Evolutionary conservation across 805 yeast species (phyloP), one percentile per base, ranked within the genome.

Genomic region (Ogataea naganishii): DNA sequence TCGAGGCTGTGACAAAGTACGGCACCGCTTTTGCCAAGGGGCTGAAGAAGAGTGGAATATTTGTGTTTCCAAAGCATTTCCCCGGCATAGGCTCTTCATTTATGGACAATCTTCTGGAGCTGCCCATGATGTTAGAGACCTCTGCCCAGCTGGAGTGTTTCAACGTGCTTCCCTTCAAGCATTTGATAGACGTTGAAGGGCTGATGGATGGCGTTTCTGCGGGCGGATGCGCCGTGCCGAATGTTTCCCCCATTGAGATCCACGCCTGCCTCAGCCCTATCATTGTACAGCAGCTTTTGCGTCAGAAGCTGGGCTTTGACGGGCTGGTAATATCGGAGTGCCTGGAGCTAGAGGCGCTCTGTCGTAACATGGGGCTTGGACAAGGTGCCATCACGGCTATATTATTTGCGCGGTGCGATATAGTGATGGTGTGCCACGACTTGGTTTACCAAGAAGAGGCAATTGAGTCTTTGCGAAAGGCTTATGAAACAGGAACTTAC

Each of bases 71-170:
- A 0, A 75, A 75, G 41, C 80, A 75, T 49, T 75, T 75, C 41
- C 82, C 82, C 0, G 82, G 82, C 2, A 72, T 71, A 30, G 80
- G 80, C 4, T 67, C 69, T 32, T 78, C 79, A 1, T 61, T 66
- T 14, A 75, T 75, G 5, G 78, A 74, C 42, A 63, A 73, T 3
- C 49, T 72, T 22, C 50, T 72, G 24, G 80, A 75, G 34, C 46
- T 73, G 18, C 80, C 80, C 5, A 69, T 72, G 64, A 66, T 75
- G 45, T 59, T 68, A 3, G 80, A 75, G 30, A 60, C 73, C 3
- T 50, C 68, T 17, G 70, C 65, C 20, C 77, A 72, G 41, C 53
- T 74, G 21, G 64, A 66, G 29, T 57, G 62, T 20, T 65, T 64
- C 42, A 67, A 70, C 40, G 51, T 64, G 31, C 52, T 66, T 10